A percentile compares a stretch with the other conserved stretches of the same genome.
These are phyloP conservation scores for Pythium folliculosum DNA, from an alignment of 352 stramenopile species.

Conservation along the genomic window DNA sequence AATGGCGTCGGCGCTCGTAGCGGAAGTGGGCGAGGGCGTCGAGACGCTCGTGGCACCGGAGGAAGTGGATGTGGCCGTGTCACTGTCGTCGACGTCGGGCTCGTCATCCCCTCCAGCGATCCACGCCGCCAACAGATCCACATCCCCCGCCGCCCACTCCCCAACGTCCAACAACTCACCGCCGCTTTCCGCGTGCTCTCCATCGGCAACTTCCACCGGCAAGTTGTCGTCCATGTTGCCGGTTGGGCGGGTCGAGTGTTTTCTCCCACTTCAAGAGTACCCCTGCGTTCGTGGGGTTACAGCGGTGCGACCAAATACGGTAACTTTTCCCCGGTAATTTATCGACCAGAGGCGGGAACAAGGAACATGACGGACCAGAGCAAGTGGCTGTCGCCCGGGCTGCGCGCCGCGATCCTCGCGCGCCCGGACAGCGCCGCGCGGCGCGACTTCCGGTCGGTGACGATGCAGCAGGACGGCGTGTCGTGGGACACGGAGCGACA, in stretches of 20 bases:
- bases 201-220: not conserved
- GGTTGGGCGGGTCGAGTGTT: too few species aligned
- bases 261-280: too few species aligned
- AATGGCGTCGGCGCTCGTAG: not conserved
- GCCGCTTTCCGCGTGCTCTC: not conserved
- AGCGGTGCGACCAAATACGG: not conserved
- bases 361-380: constrained; percentile 19
- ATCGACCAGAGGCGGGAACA: not conserved
- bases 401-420: constrained; percentile 20
- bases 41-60: not conserved
- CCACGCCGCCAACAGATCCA: constrained; percentile 18
- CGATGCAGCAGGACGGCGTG: constrained; percentile 43
- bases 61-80: not conserved
- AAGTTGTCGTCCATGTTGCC: not conserved
- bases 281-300: too few species aligned
- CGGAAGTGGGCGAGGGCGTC: not conserved
- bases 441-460: constrained; percentile 45
- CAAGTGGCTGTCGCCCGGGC: constrained; percentile 16
- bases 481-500: constrained; percentile 61
- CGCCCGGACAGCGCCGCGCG: not conserved
- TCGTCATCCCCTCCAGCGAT: constrained; percentile 10
- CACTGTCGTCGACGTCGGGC: not conserved
- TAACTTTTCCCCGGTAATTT: not conserved
- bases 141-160: constrained; percentile 5
- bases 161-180: not conserved